Percentiles rank a stretch among this genome's conserved stretches.
Conservation (phyloP, 1,284 basidiomycete genomes). For the Ganoderma multipileum region DNA sequence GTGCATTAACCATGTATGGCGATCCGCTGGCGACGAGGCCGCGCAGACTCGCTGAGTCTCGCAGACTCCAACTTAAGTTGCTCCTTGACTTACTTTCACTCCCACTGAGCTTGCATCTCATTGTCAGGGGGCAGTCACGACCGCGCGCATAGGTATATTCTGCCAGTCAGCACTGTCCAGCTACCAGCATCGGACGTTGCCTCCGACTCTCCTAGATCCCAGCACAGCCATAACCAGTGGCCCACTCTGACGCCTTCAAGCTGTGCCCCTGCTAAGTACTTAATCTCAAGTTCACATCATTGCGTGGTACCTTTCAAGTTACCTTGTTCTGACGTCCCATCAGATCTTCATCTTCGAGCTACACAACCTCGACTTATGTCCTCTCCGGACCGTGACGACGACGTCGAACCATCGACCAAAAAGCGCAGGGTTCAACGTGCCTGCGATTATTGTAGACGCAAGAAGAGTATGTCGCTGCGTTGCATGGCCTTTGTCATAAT, state of each 20-base stretch:
- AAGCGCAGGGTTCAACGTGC: slow-evolving; percentile 74
- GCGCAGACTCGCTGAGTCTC: no score
- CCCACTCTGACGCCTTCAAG: background rate
- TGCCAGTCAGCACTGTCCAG: background rate
- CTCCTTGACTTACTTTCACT: background rate
- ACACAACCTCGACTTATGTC: slow-evolving; percentile 3
- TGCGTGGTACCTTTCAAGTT: background rate
- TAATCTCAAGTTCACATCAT: background rate
- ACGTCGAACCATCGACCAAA: slow-evolving; percentile 45
- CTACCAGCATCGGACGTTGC: no score
- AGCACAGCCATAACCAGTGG: background rate
- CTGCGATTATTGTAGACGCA: slow-evolving; percentile 75
- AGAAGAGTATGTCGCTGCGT: slow-evolving; percentile 62
- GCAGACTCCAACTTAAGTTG: background rate
- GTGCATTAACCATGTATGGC: background rate
- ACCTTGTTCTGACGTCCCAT: background rate
- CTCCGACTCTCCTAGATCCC: no score
- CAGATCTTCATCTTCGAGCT: background rate
- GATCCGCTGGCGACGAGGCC: no score
- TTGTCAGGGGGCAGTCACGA: no score
- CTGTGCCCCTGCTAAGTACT: background rate
- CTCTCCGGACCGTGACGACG: slow-evolving; percentile 6
- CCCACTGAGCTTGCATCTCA: no score
- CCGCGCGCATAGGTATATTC: background rate
- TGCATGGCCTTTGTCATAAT: background rate